Base-by-base conservation (phyloP, 345 rosid species). In the Brassica nigra region DNA sequence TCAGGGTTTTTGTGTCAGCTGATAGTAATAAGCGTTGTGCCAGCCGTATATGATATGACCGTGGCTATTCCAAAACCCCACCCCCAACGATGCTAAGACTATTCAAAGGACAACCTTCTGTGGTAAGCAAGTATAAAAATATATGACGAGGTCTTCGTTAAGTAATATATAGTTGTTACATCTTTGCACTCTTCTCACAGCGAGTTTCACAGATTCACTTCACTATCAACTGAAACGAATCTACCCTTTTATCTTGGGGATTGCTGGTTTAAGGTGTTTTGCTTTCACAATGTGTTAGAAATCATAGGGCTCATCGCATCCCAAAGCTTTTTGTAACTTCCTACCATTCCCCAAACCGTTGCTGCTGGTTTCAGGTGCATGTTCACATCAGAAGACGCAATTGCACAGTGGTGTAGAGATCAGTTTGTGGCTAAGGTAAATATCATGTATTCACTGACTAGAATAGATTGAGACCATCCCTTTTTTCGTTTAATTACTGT, bases 391-490 rank as follows among this genome's bases (percentile, higher is more conserved):
- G 90, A 94, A 16, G 98, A 95, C 52, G 94, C 81, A 44, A 88
- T 93, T 80, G 88, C 98, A 33, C 97, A 93, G 76, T 95, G 98
- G 99, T 95, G 99, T 84, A 90, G 82, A 86, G 98, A 95, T 84
- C 49, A 84, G 62, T 93, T 95, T 75, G 89, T 90, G 68, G 86
- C 88, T 49, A 95, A 93, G 97, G 99, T 93, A 68, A 71, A 80
- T 42, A 59, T 18, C 63, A 42, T 74, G 8, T n/a, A 54, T 54
- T 15, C 16, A 16, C 59, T 54, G 23, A 54, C n/a, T n/a, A n/a
- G n/a, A n/a, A n/a, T n/a, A n/a, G n/a, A n/a, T n/a, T n/a, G n/a
- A n/a, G n/a, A n/a, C n/a, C n/a, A n/a, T n/a, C n/a, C n/a, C n/a
- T n/a, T n/a, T n/a, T n/a, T n/a, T n/a, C n/a, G n/a, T n/a, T n/a